A percentile compares a stretch with the other conserved stretches of the same genome.
phyloP scores from a whole-genome alignment of 1,284 basidiomycete genomes.

The Phaffia rhodozyma region DNA sequence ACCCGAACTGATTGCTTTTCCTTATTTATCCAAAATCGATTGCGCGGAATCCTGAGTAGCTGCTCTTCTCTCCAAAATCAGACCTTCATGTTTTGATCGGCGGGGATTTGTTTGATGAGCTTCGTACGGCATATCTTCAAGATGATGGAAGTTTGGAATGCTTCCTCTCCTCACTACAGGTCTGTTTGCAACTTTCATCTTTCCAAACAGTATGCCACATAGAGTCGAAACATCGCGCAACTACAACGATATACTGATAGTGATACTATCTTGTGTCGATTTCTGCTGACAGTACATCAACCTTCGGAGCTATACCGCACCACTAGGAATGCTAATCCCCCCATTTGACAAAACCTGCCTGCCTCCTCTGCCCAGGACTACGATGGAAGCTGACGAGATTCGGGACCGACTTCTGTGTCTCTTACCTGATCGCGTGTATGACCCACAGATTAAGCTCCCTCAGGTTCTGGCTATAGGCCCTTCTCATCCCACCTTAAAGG shows the following conservation, averaged over 20 bases:
- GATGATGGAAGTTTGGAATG: constrained; percentile 3
- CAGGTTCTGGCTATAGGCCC: too few species aligned
- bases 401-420: too few species aligned
- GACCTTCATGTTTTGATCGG: constrained; percentile 9
- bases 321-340: too few species aligned
- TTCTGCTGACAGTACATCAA: constrained; percentile 11
- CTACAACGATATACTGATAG: not conserved
- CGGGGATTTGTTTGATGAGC: constrained; percentile 10
- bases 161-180: constrained; percentile 10
- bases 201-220: not conserved
- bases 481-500: too few species aligned
- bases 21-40: not conserved
- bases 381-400: too few species aligned
- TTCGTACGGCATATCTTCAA: constrained; percentile 9
- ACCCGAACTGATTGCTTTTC: too few species aligned
- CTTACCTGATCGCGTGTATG: too few species aligned
- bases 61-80: constrained; percentile 1
- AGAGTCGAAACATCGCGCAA: not conserved
- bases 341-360: not conserved
- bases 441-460: too few species aligned
- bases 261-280: not conserved
- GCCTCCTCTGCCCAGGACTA: not conserved
- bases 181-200: not conserved
- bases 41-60: not conserved
- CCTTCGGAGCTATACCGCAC: not conserved